Evolutionary conservation across 1,284 basidiomycete species (phyloP), one percentile per base, ranked within the genome.

Genomic region (Cystobasidiaceae sp.): DNA sequence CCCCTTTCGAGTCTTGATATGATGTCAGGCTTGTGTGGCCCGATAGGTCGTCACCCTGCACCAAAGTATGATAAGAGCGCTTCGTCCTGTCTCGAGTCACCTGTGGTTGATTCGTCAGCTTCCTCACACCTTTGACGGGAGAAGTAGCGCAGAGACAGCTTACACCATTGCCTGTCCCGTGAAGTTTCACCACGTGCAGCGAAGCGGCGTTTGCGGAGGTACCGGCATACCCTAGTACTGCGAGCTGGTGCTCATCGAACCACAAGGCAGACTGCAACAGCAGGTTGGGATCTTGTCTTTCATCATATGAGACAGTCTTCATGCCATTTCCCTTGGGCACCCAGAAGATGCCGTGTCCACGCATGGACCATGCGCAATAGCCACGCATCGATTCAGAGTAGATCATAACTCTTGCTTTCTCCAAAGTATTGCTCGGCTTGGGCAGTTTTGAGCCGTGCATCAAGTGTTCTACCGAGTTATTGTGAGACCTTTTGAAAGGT

Each of bases 311-410:
- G 41, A 27, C 19, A 15, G 51, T 3, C 7, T 23, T 11, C 19
- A 41, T 17, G 15, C 1, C 19, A 4, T 54, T 37, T 32, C 23
- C 8, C 21, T 21, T 28, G 8, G 15, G n/a, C 3, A 17, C 25
- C 52, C 61, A 56, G 21, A 19, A 34, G 30, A 46, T 30, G 21
- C 55, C 25, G 25, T 56, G n/a, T 4, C 61, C 61, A 15, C 60
- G 46, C 61, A 64, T 64, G 8, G 37, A 54, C 2, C 46, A 51
- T 7, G 30, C 61, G n/a, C 46, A 9, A 25, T 64, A 64, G 43
- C 49, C 51, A 9, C 30, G 15, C 19, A 52, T 23, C 8, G 8
- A n/a, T 27, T 27, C 25, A 2, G 60, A 19, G 3, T 45, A 37
- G 21, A 62, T 52, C 27, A 62, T 21, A n/a, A 37, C 39, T 21